phyloP scores from a whole-genome alignment of 805 yeast genomes.

The Starmerella vaccinii region DNA sequence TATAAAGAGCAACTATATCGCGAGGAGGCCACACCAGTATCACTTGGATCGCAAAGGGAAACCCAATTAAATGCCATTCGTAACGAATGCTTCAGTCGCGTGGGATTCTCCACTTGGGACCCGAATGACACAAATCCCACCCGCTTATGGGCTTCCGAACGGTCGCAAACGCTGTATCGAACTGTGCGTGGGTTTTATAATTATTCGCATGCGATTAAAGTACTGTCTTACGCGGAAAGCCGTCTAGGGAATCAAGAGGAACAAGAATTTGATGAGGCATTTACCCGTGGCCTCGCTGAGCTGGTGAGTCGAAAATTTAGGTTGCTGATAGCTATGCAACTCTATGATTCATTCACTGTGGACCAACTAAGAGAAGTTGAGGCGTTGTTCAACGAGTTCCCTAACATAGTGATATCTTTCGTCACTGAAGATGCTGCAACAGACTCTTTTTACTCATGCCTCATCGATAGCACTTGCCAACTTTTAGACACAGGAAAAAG shows the following conservation, averaged over 20 bases:
- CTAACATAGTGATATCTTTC: constrained; percentile 48
- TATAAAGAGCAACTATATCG: constrained; percentile 35
- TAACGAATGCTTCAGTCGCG: constrained; percentile 1
- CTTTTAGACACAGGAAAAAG: constrained; percentile 48
- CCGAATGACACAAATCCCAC: constrained; percentile 43
- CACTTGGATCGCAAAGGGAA: background rate
- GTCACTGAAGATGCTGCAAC: constrained; percentile 29
- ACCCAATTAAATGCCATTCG: background rate
- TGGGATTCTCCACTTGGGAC: constrained; percentile 23
- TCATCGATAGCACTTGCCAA: constrained; percentile 63
- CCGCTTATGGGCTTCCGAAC: constrained; percentile 75
- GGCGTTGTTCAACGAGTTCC: constrained; percentile 70
- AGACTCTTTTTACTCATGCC: constrained; percentile 45
- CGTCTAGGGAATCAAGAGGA: constrained; percentile 29
- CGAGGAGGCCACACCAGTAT: background rate
- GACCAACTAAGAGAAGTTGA: constrained; percentile 68
- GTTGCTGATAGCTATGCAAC: constrained; percentile 77
- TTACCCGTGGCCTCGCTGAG: constrained; percentile 43
- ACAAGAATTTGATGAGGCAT: constrained; percentile 31
- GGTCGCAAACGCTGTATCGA: constrained; percentile 74
- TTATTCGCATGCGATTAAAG: constrained; percentile 60
- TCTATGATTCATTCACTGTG: constrained; percentile 57
- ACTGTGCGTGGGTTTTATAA: constrained; percentile 79
- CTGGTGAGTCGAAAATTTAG: constrained; percentile 78
- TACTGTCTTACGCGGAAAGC: constrained; percentile 58